These are phyloP conservation scores for Melanopsichium pennsylvanicum DNA, from an alignment of 1,284 basidiomycete species.

Conservation along the genomic window DNA sequence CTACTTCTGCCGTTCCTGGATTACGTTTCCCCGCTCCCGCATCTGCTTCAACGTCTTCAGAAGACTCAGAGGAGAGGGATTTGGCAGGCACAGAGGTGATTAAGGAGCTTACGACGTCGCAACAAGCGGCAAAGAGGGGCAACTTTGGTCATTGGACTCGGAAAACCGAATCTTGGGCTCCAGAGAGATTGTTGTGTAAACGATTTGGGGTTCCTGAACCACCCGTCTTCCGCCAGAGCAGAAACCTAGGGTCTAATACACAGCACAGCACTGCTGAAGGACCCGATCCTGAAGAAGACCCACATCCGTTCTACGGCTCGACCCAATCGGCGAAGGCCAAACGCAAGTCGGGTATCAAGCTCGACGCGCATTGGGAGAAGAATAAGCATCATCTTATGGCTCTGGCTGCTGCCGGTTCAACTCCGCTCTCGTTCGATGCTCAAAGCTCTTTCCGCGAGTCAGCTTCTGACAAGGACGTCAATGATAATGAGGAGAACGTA, in stretches of 20 bases:
- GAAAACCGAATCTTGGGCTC: conserved; percentile 78
- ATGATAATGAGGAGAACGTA: not conserved
- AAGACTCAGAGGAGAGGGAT: conserved; percentile 59
- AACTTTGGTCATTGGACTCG: conserved; percentile 88
- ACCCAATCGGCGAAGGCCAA: conserved; percentile 4
- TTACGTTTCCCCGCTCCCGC: conserved; percentile 54
- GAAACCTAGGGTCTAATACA: no score
- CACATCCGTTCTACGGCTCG: conserved; percentile 23
- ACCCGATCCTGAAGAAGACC: conserved; percentile 8
- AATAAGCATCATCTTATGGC: conserved; percentile 25
- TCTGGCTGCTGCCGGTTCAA: conserved; percentile 17
- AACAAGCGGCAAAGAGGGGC: conserved; percentile 80
- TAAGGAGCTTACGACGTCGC: conserved; percentile 72
- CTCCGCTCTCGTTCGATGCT: conserved; percentile 46
- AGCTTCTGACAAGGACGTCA: not conserved
- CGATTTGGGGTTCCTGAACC: conserved; percentile 92
- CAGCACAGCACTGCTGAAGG: not conserved
- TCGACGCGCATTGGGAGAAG: conserved; percentile 42
- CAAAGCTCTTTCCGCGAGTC: not conserved
- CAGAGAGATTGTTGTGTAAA: conserved; percentile 84
- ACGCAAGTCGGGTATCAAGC: not conserved
- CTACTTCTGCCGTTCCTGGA: conserved; percentile 70
- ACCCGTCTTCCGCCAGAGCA: conserved; percentile 5
- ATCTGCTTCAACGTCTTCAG: conserved; percentile 14
- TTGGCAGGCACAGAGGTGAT: conserved; percentile 68